Evolutionary conservation across 1,284 basidiomycete species (phyloP).

Genomic region (Tremellales sp.): DNA sequence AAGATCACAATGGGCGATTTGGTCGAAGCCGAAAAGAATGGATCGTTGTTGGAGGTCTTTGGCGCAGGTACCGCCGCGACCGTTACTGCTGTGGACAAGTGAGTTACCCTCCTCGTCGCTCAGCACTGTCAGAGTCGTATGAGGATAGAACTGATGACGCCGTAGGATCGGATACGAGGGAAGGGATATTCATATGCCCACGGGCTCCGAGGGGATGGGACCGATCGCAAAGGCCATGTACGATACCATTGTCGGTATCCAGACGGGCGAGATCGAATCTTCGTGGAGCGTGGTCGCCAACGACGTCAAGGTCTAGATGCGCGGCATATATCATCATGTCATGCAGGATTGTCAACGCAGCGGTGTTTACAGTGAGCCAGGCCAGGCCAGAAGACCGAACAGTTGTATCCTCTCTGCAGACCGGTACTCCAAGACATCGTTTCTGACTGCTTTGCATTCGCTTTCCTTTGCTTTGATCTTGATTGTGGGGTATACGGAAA

Average conservation of each 20-base stretch:
- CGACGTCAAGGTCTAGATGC: slow-evolving; percentile 7
- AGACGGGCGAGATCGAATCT: slow-evolving; percentile 77
- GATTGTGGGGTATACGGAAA: too few species aligned
- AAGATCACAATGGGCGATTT: slow-evolving; percentile 87
- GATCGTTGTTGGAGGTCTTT: slow-evolving; percentile 83
- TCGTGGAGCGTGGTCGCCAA: slow-evolving; percentile 61
- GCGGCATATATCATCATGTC: neutral
- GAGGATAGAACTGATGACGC: too few species aligned
- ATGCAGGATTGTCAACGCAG: neutral
- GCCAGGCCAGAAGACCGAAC: too few species aligned
- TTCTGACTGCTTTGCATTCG: too few species aligned
- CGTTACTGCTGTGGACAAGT: slow-evolving; percentile 70
- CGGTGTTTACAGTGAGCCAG: neutral
- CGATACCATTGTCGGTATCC: slow-evolving; percentile 80
- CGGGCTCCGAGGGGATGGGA: slow-evolving; percentile 82
- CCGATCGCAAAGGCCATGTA: slow-evolving; percentile 76
- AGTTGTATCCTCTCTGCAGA: too few species aligned
- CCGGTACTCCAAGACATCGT: too few species aligned
- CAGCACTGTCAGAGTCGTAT: too few species aligned
- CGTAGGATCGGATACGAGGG: slow-evolving; percentile 76
- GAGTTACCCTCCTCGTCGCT: slow-evolving; percentile 11
- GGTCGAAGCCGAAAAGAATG: slow-evolving; percentile 63
- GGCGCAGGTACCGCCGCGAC: slow-evolving; percentile 89
- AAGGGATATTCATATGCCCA: slow-evolving; percentile 76
- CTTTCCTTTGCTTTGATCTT: too few species aligned